A percentile compares a stretch with the other conserved stretches of the same genome.
These are phyloP conservation scores for Phellinidium pouzarii DNA, from an alignment of 1,284 basidiomycete species.

Conservation along the genomic window DNA sequence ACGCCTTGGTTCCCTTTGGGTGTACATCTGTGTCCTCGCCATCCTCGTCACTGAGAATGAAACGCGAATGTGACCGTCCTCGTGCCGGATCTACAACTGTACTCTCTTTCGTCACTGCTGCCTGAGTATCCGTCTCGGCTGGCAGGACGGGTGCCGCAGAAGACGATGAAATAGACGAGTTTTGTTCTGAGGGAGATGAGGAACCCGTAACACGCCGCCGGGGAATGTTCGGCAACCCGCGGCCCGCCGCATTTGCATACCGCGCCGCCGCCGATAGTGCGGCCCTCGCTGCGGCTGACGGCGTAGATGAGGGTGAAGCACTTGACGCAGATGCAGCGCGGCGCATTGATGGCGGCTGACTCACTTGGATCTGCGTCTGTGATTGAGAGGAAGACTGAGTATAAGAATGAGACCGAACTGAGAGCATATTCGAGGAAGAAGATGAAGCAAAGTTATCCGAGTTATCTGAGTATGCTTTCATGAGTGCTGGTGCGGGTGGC, in stretches of 20 bases:
- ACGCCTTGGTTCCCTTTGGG: background rate
- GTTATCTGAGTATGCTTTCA: constrained; percentile 6
- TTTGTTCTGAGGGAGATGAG: background rate
- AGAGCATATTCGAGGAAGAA: background rate
- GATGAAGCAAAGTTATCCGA: background rate
- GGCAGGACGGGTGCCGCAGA: background rate
- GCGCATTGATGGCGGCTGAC: background rate
- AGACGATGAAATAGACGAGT: background rate
- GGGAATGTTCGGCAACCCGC: constrained; percentile 6
- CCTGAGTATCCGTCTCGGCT: background rate
- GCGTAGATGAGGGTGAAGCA: background rate
- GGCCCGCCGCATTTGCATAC: constrained; percentile 4
- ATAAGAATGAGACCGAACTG: background rate
- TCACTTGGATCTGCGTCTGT: background rate
- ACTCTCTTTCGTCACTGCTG: background rate
- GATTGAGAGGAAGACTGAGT: background rate
- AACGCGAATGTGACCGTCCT: constrained; percentile 4
- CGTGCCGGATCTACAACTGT: background rate
- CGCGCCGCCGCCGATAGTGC: background rate
- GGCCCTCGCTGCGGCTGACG: background rate
- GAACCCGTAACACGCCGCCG: background rate
- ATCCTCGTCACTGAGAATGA: constrained; percentile 7
- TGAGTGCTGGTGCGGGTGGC: constrained; percentile 1
- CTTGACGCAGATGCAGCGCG: constrained; percentile 8
- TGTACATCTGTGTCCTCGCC: background rate